Conservation (phyloP, 1,284 basidiomycete genomes). For the Microbotryum saponariae region DNA sequence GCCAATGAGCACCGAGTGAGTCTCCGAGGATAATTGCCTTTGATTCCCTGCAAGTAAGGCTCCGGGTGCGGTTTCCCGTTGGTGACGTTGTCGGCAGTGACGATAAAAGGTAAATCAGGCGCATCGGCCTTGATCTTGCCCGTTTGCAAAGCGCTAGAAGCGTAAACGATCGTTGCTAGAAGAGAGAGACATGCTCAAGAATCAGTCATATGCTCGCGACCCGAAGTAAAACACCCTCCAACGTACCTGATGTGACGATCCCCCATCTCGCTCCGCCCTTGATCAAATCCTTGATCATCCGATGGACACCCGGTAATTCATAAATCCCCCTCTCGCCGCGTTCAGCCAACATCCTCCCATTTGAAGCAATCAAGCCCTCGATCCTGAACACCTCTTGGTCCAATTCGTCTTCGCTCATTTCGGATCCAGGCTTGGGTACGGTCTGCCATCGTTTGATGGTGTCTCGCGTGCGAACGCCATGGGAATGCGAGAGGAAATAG, state of each 20-base stretch:
- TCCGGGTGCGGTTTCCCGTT: constrained; percentile 73
- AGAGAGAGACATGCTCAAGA: neutral
- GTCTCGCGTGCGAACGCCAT: constrained; percentile 31
- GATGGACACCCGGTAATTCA: constrained; percentile 13
- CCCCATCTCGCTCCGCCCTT: constrained; percentile 26
- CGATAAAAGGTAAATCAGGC: constrained; percentile 40
- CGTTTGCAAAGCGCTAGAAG: constrained; percentile 30
- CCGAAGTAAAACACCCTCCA: neutral
- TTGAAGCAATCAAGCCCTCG: constrained; percentile 32
- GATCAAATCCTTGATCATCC: constrained; percentile 12
- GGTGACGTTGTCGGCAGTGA: constrained; percentile 65
- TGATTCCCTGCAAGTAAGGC: constrained; percentile 55
- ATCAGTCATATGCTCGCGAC: neutral
- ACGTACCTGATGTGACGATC: constrained; percentile 30
- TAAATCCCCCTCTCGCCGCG: constrained; percentile 22
- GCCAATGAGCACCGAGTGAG: neutral
- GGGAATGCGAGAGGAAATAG: constrained; percentile 26
- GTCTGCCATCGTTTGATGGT: constrained; percentile 27
- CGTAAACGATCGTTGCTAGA: constrained; percentile 31
- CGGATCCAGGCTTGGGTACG: constrained; percentile 15
- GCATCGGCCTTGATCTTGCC: constrained; percentile 20
- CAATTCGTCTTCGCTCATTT: constrained; percentile 24
- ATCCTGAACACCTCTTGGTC: constrained; percentile 15
- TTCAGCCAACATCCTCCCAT: constrained; percentile 18
- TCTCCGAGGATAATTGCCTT: constrained; percentile 28